A percentile compares a stretch with the other conserved stretches of the same genome.
Conservation (phyloP, 106 monocot species). For the Gastrodia elata region DNA sequence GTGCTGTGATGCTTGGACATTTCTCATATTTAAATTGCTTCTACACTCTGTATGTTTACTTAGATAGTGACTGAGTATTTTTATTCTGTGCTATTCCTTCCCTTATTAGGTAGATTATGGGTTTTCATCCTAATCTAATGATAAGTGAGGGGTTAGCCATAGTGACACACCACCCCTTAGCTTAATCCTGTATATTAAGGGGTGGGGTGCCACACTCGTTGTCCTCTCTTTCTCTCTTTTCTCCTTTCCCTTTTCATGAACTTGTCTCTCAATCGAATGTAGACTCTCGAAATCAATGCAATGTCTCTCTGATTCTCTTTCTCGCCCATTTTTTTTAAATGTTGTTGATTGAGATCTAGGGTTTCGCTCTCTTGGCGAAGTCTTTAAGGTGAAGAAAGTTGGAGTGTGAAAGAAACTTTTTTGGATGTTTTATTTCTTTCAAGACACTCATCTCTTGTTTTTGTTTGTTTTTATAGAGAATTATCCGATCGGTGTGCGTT, state of each 20-base stretch:
- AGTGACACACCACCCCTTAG: too few relatives aligned
- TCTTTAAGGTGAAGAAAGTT: background rate
- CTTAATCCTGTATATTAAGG: too few relatives aligned
- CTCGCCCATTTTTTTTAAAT: background rate
- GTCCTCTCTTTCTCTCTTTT: background rate
- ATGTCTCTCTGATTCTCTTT: background rate
- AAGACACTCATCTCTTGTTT: background rate
- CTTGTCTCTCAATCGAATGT: background rate
- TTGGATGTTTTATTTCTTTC: background rate
- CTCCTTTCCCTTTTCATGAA: background rate
- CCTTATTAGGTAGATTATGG: too few relatives aligned
- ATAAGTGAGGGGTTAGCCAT: too few relatives aligned
- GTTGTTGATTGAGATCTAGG: constrained; percentile 2
- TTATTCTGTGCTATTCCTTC: too few relatives aligned
- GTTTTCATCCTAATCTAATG: too few relatives aligned
- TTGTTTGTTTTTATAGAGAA: background rate
- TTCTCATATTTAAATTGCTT: too few relatives aligned
- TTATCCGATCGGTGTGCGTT: background rate
- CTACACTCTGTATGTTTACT: too few relatives aligned
- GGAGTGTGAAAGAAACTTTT: background rate
- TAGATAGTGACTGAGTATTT: too few relatives aligned
- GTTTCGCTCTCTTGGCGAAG: constrained; percentile 4
- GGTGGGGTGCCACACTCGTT: background rate
- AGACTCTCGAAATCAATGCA: background rate
- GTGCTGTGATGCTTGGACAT: too few relatives aligned